Percentiles rank a stretch among this genome's conserved stretches.
Conservation (phyloP, 257 asterid species). For the Apocynum venetum region DNA sequence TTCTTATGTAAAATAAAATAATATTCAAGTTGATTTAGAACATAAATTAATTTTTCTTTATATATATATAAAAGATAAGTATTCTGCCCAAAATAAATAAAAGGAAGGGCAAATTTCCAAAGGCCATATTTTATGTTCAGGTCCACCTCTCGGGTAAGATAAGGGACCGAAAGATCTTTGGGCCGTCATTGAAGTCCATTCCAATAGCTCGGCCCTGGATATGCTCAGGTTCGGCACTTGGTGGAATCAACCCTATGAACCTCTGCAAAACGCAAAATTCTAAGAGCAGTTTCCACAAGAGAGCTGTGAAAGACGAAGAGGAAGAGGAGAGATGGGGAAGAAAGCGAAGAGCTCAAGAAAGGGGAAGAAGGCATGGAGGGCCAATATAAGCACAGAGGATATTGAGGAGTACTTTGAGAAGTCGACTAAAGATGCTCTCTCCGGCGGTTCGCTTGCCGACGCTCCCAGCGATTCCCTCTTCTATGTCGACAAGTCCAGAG, state of each 20-base stretch:
- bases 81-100: too few relatives aligned
- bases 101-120: too few relatives aligned
- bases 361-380: conserved; percentile 98
- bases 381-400: conserved; percentile 86
- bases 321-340: conserved; percentile 60
- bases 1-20: too few relatives aligned
- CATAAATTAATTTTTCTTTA: too few relatives aligned
- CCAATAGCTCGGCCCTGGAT: neutral
- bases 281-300: neutral
- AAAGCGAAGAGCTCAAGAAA: conserved; percentile 74
- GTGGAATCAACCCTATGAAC: neutral
- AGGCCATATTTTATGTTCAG: too few relatives aligned
- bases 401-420: conserved; percentile 81
- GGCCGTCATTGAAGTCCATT: neutral
- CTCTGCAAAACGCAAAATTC: neutral
- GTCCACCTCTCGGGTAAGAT: too few relatives aligned
- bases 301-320: neutral
- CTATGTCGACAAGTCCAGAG: conserved; percentile 80
- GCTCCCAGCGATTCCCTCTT: conserved; percentile 66
- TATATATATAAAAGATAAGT: too few relatives aligned
- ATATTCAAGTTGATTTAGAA: too few relatives aligned
- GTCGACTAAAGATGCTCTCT: conserved; percentile 85
- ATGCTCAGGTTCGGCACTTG: neutral
- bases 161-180: neutral
- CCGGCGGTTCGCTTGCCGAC: conserved; percentile 81